A percentile compares a stretch with the other conserved stretches of the same genome.
Conservation (phyloP, 495 filamentous ascomycete species). For the Neurospora sp. region DNA sequence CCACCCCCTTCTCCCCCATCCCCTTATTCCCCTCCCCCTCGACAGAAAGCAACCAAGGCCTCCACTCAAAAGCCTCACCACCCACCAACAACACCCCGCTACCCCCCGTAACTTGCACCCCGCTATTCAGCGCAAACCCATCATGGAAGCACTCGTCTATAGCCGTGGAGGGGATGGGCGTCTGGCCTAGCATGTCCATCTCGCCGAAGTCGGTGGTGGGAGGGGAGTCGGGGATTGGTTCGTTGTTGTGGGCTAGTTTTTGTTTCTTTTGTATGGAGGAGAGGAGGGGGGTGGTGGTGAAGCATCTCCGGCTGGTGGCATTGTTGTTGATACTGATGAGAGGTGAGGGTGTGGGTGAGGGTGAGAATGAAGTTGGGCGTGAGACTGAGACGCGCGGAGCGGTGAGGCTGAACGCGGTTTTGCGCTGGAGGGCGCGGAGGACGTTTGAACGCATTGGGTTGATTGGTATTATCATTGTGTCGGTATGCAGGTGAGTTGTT, state of each 20-base stretch:
- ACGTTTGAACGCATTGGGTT: neutral
- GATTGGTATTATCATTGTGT: constrained; percentile 4
- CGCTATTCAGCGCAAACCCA: constrained; percentile 76
- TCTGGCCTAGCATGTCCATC: constrained; percentile 70
- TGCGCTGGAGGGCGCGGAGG: neutral
- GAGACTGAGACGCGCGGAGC: neutral
- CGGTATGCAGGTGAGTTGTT: neutral
- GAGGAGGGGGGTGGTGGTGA: constrained; percentile 2
- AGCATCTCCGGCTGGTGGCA: neutral
- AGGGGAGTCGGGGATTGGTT: constrained; percentile 10
- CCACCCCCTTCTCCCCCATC: neutral
- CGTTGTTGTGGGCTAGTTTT: constrained; percentile 10
- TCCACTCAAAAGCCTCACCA: constrained; percentile 83
- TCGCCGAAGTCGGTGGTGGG: constrained; percentile 59
- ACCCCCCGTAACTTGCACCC: constrained; percentile 53
- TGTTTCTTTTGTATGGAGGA: neutral
- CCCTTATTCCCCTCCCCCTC: too few species aligned
- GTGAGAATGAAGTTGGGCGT: neutral
- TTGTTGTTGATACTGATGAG: too few species aligned
- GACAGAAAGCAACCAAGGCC: constrained; percentile 45
- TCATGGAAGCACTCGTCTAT: constrained; percentile 70
- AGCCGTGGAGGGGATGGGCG: constrained; percentile 64
- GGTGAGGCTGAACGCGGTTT: neutral
- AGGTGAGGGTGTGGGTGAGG: neutral
- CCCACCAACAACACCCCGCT: constrained; percentile 64